Evolutionary conservation across 495 filamentous ascomycete species (phyloP).

Genomic region (Tuber calosporum): DNA sequence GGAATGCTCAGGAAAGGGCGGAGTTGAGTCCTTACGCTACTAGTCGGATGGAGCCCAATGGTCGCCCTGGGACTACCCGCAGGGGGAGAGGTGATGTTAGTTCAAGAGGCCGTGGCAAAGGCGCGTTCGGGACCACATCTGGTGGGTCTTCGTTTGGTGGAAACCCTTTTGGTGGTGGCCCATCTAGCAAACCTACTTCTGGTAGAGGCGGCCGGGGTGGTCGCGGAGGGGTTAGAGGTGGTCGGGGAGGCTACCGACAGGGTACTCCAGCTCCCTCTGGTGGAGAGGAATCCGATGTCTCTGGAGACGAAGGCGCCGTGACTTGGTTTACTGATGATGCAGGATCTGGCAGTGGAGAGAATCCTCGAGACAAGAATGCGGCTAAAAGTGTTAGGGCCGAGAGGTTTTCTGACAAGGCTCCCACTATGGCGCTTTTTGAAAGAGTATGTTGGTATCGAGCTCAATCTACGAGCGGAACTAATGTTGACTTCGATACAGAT

Average conservation of each 20-base stretch:
- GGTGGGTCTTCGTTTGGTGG: neutral
- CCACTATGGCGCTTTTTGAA: neutral
- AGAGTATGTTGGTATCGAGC: neutral
- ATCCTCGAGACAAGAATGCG: neutral
- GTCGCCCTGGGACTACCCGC: constrained; percentile 5
- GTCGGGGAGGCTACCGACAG: neutral
- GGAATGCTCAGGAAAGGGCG: neutral
- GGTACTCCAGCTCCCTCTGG: neutral
- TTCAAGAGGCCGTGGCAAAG: constrained; percentile 22
- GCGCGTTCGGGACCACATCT: neutral
- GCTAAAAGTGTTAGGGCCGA: neutral
- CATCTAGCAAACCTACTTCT: neutral
- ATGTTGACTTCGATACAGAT: constrained; percentile 12
- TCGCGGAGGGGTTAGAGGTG: neutral
- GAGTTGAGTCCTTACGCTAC: neutral
- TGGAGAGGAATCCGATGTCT: neutral
- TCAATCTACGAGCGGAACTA: neutral
- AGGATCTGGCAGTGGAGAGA: neutral
- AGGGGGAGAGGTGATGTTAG: constrained; percentile 24
- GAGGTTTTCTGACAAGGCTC: constrained; percentile 4
- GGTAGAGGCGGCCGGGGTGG: neutral
- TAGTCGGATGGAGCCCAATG: constrained; percentile 1
- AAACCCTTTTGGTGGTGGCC: neutral
- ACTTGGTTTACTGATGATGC: neutral
- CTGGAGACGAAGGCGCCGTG: neutral